Conservation (phyloP, 2,329 filamentous ascomycete species). For the Arachnopeziza araneosa region DNA sequence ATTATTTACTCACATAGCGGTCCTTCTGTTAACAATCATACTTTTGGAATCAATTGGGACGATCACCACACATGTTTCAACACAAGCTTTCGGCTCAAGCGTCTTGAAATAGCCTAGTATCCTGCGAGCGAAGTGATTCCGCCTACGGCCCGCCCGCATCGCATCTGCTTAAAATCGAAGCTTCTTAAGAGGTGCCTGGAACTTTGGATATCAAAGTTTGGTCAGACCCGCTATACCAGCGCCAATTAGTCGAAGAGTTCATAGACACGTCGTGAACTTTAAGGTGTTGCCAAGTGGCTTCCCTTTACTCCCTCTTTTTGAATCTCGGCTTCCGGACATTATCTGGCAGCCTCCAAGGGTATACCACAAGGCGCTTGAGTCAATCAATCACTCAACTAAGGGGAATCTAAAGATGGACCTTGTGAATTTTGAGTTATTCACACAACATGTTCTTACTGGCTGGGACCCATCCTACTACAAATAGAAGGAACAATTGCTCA, state of each 20-base stretch:
- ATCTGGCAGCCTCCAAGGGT: not conserved
- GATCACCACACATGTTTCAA: too few relatives aligned
- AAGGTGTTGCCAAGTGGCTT: not conserved
- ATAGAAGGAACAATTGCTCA: not conserved
- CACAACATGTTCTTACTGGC: not conserved
- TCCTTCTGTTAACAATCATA: too few relatives aligned
- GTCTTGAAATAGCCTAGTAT: too few relatives aligned
- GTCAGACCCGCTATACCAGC: not conserved
- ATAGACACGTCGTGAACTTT: not conserved
- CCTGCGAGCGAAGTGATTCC: not conserved
- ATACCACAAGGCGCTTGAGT: not conserved
- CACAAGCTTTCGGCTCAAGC: too few relatives aligned
- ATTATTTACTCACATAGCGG: too few relatives aligned
- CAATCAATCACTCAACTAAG: not conserved
- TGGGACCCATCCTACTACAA: not conserved
- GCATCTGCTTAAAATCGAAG: not conserved
- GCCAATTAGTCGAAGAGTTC: not conserved
- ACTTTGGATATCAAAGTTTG: not conserved
- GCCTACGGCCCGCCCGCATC: not conserved
- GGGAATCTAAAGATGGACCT: too few relatives aligned
- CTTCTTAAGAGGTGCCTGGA: not conserved
- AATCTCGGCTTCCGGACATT: not conserved
- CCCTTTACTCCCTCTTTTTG: not conserved
- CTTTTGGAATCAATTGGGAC: too few relatives aligned
- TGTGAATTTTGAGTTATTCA: too few relatives aligned